Percentiles rank a stretch among this genome's conserved stretches.
phyloP scores from a whole-genome alignment of 2,329 filamentous ascomycete genomes.

The Penicillium capsulatum region DNA sequence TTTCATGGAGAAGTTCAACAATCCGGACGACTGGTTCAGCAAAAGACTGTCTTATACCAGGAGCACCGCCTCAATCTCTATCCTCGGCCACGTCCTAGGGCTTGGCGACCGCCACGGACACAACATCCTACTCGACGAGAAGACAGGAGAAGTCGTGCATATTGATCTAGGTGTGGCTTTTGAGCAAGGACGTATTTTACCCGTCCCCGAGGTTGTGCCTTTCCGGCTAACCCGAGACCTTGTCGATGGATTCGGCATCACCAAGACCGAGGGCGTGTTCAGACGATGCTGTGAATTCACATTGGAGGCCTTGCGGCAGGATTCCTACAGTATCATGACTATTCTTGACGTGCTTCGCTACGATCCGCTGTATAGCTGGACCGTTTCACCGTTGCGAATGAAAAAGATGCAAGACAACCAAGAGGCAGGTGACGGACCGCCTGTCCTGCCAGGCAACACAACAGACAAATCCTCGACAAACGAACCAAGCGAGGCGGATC shows the following conservation, averaged over 20 bases:
- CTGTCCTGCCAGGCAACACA: conserved; percentile 28
- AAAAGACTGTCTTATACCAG: conserved; percentile 86
- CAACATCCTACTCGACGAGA: conserved; percentile 89
- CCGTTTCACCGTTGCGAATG: conserved; percentile 66
- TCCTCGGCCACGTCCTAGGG: conserved; percentile 87
- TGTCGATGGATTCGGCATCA: conserved; percentile 95
- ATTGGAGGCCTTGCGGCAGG: conserved; percentile 86
- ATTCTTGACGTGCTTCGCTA: conserved; percentile 97
- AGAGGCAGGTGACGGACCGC: conserved; percentile 40
- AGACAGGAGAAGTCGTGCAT: conserved; percentile 89
- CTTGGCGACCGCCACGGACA: conserved; percentile 93
- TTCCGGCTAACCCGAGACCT: conserved; percentile 93
- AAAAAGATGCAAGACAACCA: conserved; percentile 62
- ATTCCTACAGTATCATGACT: conserved; percentile 97
- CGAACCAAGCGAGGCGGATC: conserved; percentile 75
- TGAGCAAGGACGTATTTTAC: conserved; percentile 90
- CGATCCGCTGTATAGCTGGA: conserved; percentile 95
- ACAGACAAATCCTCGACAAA: conserved; percentile 41
- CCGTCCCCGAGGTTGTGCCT: conserved; percentile 90
- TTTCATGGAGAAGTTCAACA: conserved; percentile 89
- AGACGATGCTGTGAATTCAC: conserved; percentile 98
- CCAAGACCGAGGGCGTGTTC: conserved; percentile 92
- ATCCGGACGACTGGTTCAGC: conserved; percentile 94
- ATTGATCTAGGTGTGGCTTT: conserved; percentile 97
- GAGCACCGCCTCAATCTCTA: conserved; percentile 90